Base-by-base conservation (phyloP, 1,139 yeast genomes). In the Saccharomycopsis phalli region DNA sequence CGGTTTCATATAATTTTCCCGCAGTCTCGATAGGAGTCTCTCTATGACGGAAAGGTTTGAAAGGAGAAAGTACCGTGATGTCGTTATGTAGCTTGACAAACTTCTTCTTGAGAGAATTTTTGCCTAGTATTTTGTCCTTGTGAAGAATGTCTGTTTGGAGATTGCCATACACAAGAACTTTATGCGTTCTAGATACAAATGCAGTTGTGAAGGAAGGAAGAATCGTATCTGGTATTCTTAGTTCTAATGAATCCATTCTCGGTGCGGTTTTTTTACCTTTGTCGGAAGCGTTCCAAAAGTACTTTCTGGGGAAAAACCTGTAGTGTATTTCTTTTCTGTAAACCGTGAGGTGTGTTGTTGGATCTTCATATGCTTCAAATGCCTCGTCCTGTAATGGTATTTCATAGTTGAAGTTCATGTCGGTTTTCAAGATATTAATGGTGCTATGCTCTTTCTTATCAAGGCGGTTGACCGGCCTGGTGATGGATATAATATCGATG, bases 41-140 rank as follows among this genome's bases (percentile, higher is more conserved):
- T n/a, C n/a, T n/a, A n/a, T n/a, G n/a, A n/a, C n/a, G n/a, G n/a
- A n/a, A n/a, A n/a, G n/a, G n/a, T n/a, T 23, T 19, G 7, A 14
- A 22, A 13, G 17, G 8, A 14, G 14, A 4, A 6, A 35, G 28
- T 3, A 35, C 13, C 18, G 21, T 8, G 30, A 35, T 23, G 13
- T 35, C 27, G 30, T 35, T 33, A 35, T 26, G 27, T 7, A 35
- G 31, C 13, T 35, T 35, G 23, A 35, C 5, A 14, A 35, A 35
- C 23, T 19, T 16, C 13, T 17, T n/a, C 7, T 27, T 26, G 11
- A 19, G 19, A 3, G 17, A 6, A 8, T 25, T n/a, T 6, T 33
- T 26, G 30, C 21, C 16, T 4, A 34, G 4, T 13, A 13, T 25
- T 6, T 27, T 26, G 18, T 22, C 31, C 11, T 17, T 21, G 27